Evolutionary conservation across 352 stramenopile species (phyloP), one percentile per base, ranked within the genome.

Genomic region (Globisporangium cystogenes): DNA sequence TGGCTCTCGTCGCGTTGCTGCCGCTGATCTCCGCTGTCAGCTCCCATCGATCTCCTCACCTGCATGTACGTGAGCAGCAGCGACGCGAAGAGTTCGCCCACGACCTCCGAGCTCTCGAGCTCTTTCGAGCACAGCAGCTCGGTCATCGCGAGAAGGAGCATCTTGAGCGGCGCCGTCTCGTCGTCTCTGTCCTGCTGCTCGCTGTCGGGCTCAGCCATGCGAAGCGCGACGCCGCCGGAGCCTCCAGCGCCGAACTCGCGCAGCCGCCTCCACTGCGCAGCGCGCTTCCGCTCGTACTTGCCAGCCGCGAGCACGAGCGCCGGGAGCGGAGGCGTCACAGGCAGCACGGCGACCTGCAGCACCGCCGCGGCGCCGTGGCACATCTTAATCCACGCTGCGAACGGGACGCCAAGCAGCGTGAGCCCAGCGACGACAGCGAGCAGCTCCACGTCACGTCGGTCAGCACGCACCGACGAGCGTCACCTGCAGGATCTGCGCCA

Each of bases 11-110:
- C 10, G 43, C 20, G 43, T 6, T 18, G 33, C 33, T 16, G 12
- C 4, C 33, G 33, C 21, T 42, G 15, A 15, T 12, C 12, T 3
- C 11, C 5, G 7, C 11, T 42, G 18, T 23, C 2, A 15, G 15
- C 1, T 3, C 15, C 5, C 35, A 44, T n/a, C 29, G 46, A 7
- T 8, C 43, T 23, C 23, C 76, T 65, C 4, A 91, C 61, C 4
- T 74, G 54, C 83, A 92, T 92, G 57, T 92, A 92, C 15, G 70
- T 87, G 7, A 88, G 65, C 42, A 94, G 51, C 10, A 94, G 64
- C 8, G 76, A 88, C 33, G 75, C 68, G 59, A 94, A 92, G 6
- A 94, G 64, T 7, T 91, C 68, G 2, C 83, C 80, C 15, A 91
- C 77, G 8, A 92, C 83, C 33, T 81, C 55, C 0, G 64, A 85